Evolutionary conservation across 768 basidiomycete species (phyloP).

Genomic region (Lactifluus echinatus): DNA sequence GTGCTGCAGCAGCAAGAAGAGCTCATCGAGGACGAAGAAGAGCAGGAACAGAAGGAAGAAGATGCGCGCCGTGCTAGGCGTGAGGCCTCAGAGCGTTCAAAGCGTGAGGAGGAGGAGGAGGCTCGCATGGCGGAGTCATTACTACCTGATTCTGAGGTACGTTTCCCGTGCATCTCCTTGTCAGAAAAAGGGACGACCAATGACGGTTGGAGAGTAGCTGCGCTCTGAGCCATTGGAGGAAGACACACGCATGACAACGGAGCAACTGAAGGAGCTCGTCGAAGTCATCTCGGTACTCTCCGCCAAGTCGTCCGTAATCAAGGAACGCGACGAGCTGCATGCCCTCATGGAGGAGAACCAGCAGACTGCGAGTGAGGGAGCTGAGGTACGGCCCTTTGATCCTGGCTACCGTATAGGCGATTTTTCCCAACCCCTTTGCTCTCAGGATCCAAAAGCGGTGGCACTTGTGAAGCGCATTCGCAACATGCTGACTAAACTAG

Average conservation of each 20-base stretch:
- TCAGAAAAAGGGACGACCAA: neutral
- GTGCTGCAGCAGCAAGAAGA: constrained; percentile 98
- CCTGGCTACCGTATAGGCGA: constrained; percentile 1
- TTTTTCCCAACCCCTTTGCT: neutral
- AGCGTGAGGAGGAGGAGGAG: constrained; percentile 50
- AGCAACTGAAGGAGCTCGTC: constrained; percentile 89
- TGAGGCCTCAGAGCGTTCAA: constrained; percentile 60
- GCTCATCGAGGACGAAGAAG: constrained; percentile 97
- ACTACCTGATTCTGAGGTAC: constrained; percentile 84
- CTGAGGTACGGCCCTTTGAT: constrained; percentile 45
- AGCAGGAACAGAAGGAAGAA: constrained; percentile 94
- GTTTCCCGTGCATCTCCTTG: constrained; percentile 7
- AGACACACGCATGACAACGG: constrained; percentile 92
- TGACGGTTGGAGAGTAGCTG: constrained; percentile 34
- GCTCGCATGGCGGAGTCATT: constrained; percentile 71
- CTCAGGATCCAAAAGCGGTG: constrained; percentile 65
- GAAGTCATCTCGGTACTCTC: constrained; percentile 88
- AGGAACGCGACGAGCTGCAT: constrained; percentile 89
- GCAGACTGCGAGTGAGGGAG: constrained; percentile 46
- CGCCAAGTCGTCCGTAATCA: constrained; percentile 88
- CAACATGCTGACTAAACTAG: constrained; percentile 92
- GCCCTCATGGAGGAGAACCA: constrained; percentile 92
- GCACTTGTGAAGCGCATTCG: constrained; percentile 95
- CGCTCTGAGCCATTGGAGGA: constrained; percentile 49
- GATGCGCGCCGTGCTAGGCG: constrained; percentile 80